Base-by-base conservation (phyloP, 1,139 yeast species). In the Lodderomyces orthopsilosis region DNA sequence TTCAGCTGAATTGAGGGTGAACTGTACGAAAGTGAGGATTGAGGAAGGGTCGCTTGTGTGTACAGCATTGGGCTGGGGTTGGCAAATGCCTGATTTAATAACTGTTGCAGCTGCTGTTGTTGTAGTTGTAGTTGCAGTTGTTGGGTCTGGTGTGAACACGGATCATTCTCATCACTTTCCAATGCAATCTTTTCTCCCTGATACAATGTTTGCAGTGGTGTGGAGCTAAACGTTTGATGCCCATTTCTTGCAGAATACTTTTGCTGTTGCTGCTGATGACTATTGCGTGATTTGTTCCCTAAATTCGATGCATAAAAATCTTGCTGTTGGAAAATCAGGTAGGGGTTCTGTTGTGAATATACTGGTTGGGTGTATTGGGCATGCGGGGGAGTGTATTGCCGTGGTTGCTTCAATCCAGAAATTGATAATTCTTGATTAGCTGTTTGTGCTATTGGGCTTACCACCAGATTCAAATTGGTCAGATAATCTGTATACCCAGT, bases 1-100 rank as follows among this genome's bases (percentile, higher is more conserved):
- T 33, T 37, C 10, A 38, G 24, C 13, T 35, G 42, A 14, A 30
- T 17, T 12, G 42, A 34, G 8, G 46, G 47, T 3, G 50, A 41
- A 10, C 36, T 37, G 33, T 48, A 49, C 2, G 51, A 22, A 28
- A 47, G 35, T 30, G 44, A 49, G 27, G 40, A 41, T 17, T 35
- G 52, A n/a, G 48, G 37, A n/a, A 43, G 18, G 6, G 42, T 32
- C 2, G 42, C 37, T 37, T 49, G 52, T 9, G 49, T 34, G 41
- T 49, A 47, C 44, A 49, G 42, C 49, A 49, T 41, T 12, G 44
- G 35, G 13, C 42, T 37, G 6, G 42, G 38, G 22, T 33, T 42
- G 13, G 38, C 37, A 22, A 41, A 41, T 19, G 46, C 34, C 35
- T 38, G 46, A 3, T 21, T 30, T 23, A 41, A 34, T 33, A 33